Evolutionary conservation across 768 basidiomycete genomes (phyloP).

Genomic region (Neoboletus subvelutipes): DNA sequence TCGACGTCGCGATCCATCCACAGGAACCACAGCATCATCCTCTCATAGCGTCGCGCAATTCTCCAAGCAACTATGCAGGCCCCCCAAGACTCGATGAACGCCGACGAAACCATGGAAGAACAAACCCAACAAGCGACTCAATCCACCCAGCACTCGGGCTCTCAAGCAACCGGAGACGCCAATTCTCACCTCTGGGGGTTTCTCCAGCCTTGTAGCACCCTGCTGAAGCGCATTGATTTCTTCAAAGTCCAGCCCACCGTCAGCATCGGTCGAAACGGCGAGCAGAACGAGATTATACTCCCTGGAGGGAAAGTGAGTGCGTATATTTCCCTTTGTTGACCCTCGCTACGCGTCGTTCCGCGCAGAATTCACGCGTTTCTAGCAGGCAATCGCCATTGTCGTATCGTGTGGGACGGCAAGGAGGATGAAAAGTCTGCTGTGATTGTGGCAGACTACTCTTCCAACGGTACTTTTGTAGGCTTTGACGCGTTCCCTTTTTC

Average conservation of each 20-base stretch:
- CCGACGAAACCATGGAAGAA: conserved; percentile 31
- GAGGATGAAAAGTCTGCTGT: conserved; percentile 33
- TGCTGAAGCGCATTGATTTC: conserved; percentile 59
- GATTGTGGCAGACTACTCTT: conserved; percentile 36
- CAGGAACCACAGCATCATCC: conserved; percentile 1
- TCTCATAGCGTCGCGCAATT: background rate
- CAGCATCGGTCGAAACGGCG: conserved; percentile 53
- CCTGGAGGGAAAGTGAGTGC: conserved; percentile 74
- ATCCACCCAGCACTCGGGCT: conserved; percentile 37
- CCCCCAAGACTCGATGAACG: conserved; percentile 21
- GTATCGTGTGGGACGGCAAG: conserved; percentile 37
- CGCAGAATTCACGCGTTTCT: conserved; percentile 27
- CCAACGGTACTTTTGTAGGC: conserved; percentile 46
- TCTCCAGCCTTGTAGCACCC: conserved; percentile 59
- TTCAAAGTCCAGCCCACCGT: conserved; percentile 50
- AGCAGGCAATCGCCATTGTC: conserved; percentile 41
- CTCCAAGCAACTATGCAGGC: conserved; percentile 16
- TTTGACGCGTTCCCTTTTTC: conserved; percentile 17
- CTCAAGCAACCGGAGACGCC: conserved; percentile 22
- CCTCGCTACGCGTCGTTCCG: conserved; percentile 11
- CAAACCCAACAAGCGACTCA: conserved; percentile 42
- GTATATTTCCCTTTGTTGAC: conserved; percentile 23
- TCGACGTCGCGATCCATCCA: background rate
- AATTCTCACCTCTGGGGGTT: conserved; percentile 62
- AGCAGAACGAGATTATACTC: conserved; percentile 52